A percentile compares a stretch with the other conserved stretches of the same genome.
Conservation (phyloP, 805 yeast genomes). For the Wickerhamomyces sydowiorum region DNA sequence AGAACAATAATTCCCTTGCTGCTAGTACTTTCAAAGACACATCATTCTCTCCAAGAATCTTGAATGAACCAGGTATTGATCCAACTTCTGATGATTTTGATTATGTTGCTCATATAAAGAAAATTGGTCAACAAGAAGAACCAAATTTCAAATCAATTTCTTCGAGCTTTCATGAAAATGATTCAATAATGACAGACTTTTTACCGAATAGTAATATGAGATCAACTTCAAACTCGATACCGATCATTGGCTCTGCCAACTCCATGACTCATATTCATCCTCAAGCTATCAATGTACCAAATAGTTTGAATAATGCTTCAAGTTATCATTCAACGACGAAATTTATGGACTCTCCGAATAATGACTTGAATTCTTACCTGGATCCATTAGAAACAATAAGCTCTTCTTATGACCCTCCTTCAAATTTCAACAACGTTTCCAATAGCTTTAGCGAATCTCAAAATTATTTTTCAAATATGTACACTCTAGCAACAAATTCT, state of each 20-base stretch:
- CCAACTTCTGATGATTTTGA: slow-evolving; percentile 52
- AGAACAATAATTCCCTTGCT: too few species aligned
- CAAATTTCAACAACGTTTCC: slow-evolving; percentile 12
- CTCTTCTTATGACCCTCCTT: slow-evolving; percentile 22
- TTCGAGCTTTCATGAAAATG: not conserved
- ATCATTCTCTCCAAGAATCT: not conserved
- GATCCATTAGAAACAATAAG: slow-evolving; percentile 22
- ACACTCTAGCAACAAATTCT: slow-evolving; percentile 6
- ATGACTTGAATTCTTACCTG: slow-evolving; percentile 18
- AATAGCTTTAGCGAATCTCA: slow-evolving; percentile 11
- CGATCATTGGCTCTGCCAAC: too few species aligned
- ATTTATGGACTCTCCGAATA: slow-evolving; percentile 20
- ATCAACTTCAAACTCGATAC: not conserved
- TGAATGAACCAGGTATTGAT: slow-evolving; percentile 20
- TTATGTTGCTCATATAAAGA: slow-evolving; percentile 58
- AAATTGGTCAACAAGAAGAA: slow-evolving; percentile 40
- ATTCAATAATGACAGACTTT: not conserved
- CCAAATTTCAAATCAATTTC: not conserved
- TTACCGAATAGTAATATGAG: not conserved
- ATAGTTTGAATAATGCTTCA: not conserved
- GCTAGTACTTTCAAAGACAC: too few species aligned
- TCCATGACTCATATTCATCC: not conserved
- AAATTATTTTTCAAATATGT: not conserved
- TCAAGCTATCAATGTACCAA: not conserved
- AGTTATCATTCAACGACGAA: slow-evolving; percentile 9